phyloP scores from a whole-genome alignment of 169 alveolate genomes.

The Plasmodium coatneyi region DNA sequence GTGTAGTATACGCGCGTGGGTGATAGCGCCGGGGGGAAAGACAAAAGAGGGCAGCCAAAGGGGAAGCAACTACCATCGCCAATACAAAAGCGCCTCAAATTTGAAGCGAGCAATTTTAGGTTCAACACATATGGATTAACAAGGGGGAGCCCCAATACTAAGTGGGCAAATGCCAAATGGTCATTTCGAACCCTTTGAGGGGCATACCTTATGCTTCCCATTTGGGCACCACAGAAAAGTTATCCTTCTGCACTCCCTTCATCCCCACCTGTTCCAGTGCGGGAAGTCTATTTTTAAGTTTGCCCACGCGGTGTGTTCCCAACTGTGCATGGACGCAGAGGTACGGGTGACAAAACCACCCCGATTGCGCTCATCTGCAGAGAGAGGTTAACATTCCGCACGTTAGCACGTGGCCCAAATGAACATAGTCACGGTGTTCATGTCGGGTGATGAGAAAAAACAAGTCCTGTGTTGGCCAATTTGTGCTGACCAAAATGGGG shows the following conservation, averaged over 20 bases:
- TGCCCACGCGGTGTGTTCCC: neutral
- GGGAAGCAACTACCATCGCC: neutral
- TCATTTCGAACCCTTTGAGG: neutral
- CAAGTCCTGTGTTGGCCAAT: neutral
- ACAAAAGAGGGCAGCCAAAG: neutral
- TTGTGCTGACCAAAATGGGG: neutral
- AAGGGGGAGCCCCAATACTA: neutral
- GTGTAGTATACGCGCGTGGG: neutral
- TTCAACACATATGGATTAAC: neutral
- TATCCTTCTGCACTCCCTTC: neutral
- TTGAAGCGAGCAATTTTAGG: neutral
- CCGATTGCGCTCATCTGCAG: no score
- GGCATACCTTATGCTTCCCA: neutral
- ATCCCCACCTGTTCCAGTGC: neutral
- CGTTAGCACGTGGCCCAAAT: no score
- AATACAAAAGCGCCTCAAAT: neutral
- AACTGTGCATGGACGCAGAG: neutral
- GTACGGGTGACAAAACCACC: neutral
- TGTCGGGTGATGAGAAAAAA: neutral
- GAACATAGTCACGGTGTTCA: neutral
- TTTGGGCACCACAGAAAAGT: neutral
- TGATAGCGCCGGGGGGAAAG: neutral
- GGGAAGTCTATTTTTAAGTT: neutral
- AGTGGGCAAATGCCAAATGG: neutral
- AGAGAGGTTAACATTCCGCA: no score